A percentile compares a stretch with the other conserved stretches of the same genome.
These are phyloP conservation scores for Fusarium cyanostomum DNA, from an alignment of 2,329 filamentous ascomycete genomes.

Conservation along the genomic window DNA sequence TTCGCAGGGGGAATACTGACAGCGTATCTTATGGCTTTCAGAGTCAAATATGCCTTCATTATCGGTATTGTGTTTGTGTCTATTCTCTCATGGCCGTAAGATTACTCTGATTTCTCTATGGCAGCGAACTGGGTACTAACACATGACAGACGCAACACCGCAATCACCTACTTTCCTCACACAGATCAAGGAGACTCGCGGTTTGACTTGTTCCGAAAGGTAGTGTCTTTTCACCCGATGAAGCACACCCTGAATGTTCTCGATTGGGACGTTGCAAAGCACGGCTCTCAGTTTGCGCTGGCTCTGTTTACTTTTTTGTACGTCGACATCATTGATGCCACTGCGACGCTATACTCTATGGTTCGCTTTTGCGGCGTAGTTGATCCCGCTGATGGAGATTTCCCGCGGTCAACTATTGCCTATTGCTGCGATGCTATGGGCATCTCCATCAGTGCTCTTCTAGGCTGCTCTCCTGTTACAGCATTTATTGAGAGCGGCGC, in stretches of 20 bases:
- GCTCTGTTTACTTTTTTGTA: constrained; percentile 79
- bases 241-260: constrained; percentile 70
- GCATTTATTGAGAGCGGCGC: constrained; percentile 76
- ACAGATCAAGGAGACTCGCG: constrained; percentile 69
- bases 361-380: constrained; percentile 72
- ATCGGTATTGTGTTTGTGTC: constrained; percentile 80
- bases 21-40: constrained; percentile 78
- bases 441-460: constrained; percentile 72
- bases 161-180: constrained; percentile 80
- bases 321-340: constrained; percentile 77
- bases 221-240: constrained; percentile 81
- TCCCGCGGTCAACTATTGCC: constrained; percentile 80
- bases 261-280: constrained; percentile 72
- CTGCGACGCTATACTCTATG: constrained; percentile 78
- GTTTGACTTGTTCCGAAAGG: constrained; percentile 83
- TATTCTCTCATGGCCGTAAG: constrained; percentile 82
- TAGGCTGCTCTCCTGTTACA: constrained; percentile 73
- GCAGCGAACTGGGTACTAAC: background rate
- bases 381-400: constrained; percentile 72
- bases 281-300: constrained; percentile 76
- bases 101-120: background rate
- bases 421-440: constrained; percentile 73
- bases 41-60: constrained; percentile 83
- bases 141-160: constrained; percentile 53
- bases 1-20: constrained; percentile 82